These are phyloP conservation scores for Coemansia erecta DNA, from an alignment of 192 early-diverging fungal species.

Conservation along the genomic window DNA sequence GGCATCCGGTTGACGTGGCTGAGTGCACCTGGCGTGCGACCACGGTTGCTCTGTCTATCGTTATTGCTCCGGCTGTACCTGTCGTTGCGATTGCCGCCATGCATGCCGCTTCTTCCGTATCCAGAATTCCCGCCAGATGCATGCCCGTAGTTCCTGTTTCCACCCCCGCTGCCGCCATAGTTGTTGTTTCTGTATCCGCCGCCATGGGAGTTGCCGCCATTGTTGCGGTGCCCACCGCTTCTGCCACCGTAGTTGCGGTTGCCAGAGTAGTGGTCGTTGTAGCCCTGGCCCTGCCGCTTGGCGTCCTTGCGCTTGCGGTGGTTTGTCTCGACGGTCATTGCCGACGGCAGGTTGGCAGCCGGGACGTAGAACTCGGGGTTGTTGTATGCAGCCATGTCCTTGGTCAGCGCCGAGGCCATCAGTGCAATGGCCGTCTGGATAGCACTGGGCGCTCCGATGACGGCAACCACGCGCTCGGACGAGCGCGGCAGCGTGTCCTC, in stretches of 20 bases:
- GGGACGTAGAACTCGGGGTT: slow-evolving; percentile 43
- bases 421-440: slow-evolving; percentile 41
- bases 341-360: slow-evolving; percentile 44
- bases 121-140: neutral
- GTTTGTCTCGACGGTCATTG: slow-evolving; percentile 49
- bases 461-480: slow-evolving; percentile 42
- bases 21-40: slow-evolving; percentile 13
- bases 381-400: slow-evolving; percentile 38
- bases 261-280: slow-evolving; percentile 15
- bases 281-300: slow-evolving; percentile 19
- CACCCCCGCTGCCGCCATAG: neutral
- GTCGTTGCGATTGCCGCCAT: slow-evolving; percentile 14
- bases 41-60: slow-evolving; percentile 25
- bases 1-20: slow-evolving; percentile 42
- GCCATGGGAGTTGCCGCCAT: slow-evolving; percentile 10
- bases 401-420: slow-evolving; percentile 35
- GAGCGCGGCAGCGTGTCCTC: slow-evolving; percentile 43
- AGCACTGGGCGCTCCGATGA: slow-evolving; percentile 32
- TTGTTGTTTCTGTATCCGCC: slow-evolving; percentile 2
- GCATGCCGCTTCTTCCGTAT: neutral
- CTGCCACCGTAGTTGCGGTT: slow-evolving; percentile 20
- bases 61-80: slow-evolving; percentile 16
- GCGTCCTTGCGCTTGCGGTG: slow-evolving; percentile 37
- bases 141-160: neutral
- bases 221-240: slow-evolving; percentile 9